Percentiles rank a stretch among this genome's conserved stretches.
phyloP scores from a whole-genome alignment of 1,284 basidiomycete species.

The Pterulicium gracile region DNA sequence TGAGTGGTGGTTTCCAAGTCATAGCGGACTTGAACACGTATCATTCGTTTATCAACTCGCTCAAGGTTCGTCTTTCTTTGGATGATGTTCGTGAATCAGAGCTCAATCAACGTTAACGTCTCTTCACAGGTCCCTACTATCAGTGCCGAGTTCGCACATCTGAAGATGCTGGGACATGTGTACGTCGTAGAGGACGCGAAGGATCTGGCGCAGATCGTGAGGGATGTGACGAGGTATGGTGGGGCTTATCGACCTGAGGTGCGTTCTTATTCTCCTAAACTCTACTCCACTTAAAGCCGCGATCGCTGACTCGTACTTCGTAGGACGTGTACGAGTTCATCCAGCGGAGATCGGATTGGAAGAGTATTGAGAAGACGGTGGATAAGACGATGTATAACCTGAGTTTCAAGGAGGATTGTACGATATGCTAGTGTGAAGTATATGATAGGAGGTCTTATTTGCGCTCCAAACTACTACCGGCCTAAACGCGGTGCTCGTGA shows the following conservation, averaged over 20 bases:
- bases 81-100: neutral
- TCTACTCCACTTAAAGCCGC: conserved; percentile 12
- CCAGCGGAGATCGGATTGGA: conserved; percentile 89
- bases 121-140: conserved; percentile 50
- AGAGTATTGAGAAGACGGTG: conserved; percentile 90
- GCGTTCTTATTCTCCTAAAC: conserved; percentile 13
- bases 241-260: conserved; percentile 89
- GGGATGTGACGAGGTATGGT: conserved; percentile 89
- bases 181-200: conserved; percentile 90
- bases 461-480: neutral
- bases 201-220: conserved; percentile 88
- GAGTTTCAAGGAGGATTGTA: conserved; percentile 86
- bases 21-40: conserved; percentile 95
- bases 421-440: conserved; percentile 26
- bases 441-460: no score
- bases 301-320: conserved; percentile 6
- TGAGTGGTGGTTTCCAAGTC: conserved; percentile 89
- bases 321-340: conserved; percentile 92
- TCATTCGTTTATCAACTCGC: conserved; percentile 74
- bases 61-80: conserved; percentile 41
- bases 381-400: conserved; percentile 94
- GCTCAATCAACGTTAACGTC: no score
- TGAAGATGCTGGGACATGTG: conserved; percentile 95
- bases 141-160: conserved; percentile 79
- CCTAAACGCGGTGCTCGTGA: neutral